phyloP scores from a whole-genome alignment of 2,329 filamentous ascomycete species.

The Simplicillium sp. region DNA sequence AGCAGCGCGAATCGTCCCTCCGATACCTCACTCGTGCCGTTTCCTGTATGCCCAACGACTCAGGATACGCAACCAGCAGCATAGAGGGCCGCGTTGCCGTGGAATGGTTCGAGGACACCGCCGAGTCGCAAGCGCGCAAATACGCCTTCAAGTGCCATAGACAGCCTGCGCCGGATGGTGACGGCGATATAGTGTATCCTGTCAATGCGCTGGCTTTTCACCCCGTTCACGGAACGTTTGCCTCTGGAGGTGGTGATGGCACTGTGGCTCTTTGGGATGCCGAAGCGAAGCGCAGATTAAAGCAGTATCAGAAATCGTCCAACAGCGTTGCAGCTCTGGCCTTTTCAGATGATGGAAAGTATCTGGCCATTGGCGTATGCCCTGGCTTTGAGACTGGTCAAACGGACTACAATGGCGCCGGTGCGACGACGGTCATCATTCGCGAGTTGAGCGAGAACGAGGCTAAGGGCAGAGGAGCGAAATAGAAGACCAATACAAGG shows the following conservation, averaged over 20 bases:
- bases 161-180: conserved; percentile 54
- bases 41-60: conserved; percentile 93
- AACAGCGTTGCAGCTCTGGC: conserved; percentile 68
- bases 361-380: conserved; percentile 70
- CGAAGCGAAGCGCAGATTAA: conserved; percentile 78
- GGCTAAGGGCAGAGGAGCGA: conserved; percentile 73
- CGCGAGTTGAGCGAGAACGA: conserved; percentile 80
- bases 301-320: conserved; percentile 78
- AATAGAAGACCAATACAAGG: conserved; percentile 29
- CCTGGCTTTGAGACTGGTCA: conserved; percentile 83
- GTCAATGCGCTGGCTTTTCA: conserved; percentile 89
- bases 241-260: conserved; percentile 80
- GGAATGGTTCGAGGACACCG: conserved; percentile 91
- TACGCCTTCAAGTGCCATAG: conserved; percentile 99
- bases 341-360: conserved; percentile 70
- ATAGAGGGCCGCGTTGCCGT: conserved; percentile 96
- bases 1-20: conserved; percentile 84
- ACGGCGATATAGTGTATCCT: conserved; percentile 76
- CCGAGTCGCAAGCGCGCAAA: conserved; percentile 81
- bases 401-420: conserved; percentile 65
- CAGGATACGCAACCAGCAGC: conserved; percentile 81
- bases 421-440: conserved; percentile 68
- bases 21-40: conserved; percentile 94
- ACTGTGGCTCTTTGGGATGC: conserved; percentile 93
- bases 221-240: conserved; percentile 74